Evolutionary conservation across 1,284 basidiomycete species (phyloP).

Genomic region (Takashimella koratensis): DNA sequence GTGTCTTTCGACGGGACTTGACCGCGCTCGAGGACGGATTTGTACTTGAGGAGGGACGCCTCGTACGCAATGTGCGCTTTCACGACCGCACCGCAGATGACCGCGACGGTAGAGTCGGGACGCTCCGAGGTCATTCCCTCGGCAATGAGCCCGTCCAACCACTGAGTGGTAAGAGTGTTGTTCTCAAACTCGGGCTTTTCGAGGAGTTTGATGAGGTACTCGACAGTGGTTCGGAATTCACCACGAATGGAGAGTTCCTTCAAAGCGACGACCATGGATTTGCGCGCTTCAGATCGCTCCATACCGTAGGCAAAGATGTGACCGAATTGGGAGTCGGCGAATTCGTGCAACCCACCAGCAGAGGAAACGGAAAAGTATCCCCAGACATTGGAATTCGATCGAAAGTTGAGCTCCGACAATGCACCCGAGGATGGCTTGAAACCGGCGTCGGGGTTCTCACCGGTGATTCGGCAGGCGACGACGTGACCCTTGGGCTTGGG

Average conservation of each 20-base stretch:
- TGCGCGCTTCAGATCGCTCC: conserved; percentile 89
- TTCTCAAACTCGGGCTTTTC: conserved; percentile 95
- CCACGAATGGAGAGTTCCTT: conserved; percentile 98
- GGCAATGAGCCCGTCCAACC: conserved; percentile 97
- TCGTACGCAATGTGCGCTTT: conserved; percentile 91
- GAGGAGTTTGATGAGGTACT: conserved; percentile 96
- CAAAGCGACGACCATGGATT: conserved; percentile 99
- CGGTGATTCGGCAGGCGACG: conserved; percentile 98
- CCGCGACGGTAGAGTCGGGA: conserved; percentile 85
- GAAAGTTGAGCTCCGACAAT: conserved; percentile 98
- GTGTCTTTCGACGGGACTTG: conserved; percentile 90
- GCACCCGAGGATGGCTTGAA: conserved; percentile 99
- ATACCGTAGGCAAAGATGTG: conserved; percentile 99
- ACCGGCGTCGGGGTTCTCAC: conserved; percentile 99
- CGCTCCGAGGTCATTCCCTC: conserved; percentile 91
- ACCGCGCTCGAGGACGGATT: conserved; percentile 93
- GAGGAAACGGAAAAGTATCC: conserved; percentile 98
- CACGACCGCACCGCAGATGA: conserved; percentile 94
- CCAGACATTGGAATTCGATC: conserved; percentile 98
- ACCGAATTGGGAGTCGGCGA: conserved; percentile 97
- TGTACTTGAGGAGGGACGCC: conserved; percentile 89
- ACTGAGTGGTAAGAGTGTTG: conserved; percentile 97
- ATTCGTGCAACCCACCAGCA: conserved; percentile 96
- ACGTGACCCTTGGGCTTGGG: conserved; percentile 97
- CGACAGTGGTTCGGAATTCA: conserved; percentile 97